Conservation (phyloP, 331 rosid species). For the Acacia pycnantha region DNA sequence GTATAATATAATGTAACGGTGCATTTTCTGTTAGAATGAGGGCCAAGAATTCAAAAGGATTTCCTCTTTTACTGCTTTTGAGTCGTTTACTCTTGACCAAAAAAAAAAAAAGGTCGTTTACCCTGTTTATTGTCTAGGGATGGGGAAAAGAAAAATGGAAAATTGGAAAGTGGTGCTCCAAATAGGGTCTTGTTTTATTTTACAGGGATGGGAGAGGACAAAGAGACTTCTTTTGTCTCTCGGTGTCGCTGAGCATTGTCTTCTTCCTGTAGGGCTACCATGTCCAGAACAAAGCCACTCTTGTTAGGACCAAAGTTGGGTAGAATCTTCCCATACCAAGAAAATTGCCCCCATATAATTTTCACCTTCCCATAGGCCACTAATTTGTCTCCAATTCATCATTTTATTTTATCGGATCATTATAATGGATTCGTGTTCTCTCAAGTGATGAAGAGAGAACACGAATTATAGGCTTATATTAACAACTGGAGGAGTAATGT, state of each 20-base stretch:
- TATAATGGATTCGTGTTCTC: not conserved
- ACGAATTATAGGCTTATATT: no score
- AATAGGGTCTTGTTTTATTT: slow-evolving; percentile 33
- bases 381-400: not conserved
- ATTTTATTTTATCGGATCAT: not conserved
- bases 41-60: not conserved
- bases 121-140: slow-evolving; percentile 31
- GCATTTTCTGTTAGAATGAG: not conserved
- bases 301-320: not conserved
- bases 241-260: slow-evolving; percentile 25
- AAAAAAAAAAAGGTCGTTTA: no score
- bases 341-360: no score
- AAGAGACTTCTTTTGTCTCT: slow-evolving; percentile 23
- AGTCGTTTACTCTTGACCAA: not conserved
- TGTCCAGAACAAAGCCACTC: not conserved
- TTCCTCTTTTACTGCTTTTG: not conserved
- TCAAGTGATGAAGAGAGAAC: no score
- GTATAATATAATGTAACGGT: not conserved
- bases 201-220: slow-evolving; percentile 13
- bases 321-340: not conserved
- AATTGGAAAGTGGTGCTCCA: no score
- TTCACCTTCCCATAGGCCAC: no score
- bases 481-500: no score
- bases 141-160: slow-evolving; percentile 18
- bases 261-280: not conserved